Conservation (phyloP, 73 alveolate genomes). For the Paraurostyla sp. region DNA sequence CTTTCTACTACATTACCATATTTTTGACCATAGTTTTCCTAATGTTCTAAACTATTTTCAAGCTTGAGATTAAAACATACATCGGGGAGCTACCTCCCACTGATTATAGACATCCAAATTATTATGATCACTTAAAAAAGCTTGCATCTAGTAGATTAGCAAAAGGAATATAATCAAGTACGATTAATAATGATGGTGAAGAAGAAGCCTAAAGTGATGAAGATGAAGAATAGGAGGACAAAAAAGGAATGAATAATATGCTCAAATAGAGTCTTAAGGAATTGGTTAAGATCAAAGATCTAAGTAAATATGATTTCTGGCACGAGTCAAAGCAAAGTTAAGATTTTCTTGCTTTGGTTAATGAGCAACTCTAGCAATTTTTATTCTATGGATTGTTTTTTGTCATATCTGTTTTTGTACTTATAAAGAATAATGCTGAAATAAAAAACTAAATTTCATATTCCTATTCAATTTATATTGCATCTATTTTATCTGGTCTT, state of each 20-base stretch:
- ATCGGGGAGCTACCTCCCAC: neutral
- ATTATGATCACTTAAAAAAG: no score
- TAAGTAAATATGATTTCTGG: neutral
- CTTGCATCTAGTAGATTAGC: no score
- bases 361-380: neutral
- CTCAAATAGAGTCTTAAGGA: no score
- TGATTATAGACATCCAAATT: neutral
- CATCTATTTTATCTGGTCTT: neutral
- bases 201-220: no score
- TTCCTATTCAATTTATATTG: neutral
- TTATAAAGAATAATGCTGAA: neutral
- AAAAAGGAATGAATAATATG: no score
- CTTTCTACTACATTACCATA: conserved; percentile 30
- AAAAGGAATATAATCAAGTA: no score
- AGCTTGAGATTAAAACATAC: neutral
- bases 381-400: neutral
- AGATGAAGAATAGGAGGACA: no score
- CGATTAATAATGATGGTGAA: no score
- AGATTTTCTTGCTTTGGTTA: neutral
- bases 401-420: neutral
- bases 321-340: neutral
- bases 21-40: neutral
- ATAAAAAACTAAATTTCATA: neutral
- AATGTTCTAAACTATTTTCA: neutral
- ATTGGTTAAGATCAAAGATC: neutral